phyloP scores from a whole-genome alignment of 2,329 filamentous ascomycete species.

The Nemania serpens region DNA sequence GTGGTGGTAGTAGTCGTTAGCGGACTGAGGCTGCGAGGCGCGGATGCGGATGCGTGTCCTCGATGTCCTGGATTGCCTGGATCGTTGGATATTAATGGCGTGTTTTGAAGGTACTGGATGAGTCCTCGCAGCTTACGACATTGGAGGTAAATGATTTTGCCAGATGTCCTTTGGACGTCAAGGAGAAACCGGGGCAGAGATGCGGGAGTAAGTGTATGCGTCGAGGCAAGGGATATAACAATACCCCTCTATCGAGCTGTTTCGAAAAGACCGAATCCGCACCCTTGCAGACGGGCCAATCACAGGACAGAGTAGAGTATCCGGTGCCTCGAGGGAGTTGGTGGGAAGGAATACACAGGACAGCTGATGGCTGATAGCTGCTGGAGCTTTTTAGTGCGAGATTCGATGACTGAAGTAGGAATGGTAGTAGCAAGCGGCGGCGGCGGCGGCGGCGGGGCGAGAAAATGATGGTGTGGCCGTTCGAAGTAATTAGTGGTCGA shows the following conservation, averaged over 20 bases:
- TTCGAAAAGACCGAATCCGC: background rate
- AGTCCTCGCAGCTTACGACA: slow-evolving; percentile 48
- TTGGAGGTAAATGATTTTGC: slow-evolving; percentile 45
- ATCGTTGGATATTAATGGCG: slow-evolving; percentile 24
- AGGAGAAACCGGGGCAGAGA: slow-evolving; percentile 49
- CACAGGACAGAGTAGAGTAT: background rate
- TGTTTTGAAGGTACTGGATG: slow-evolving; percentile 22
- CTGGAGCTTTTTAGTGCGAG: slow-evolving; percentile 1
- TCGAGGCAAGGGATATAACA: background rate
- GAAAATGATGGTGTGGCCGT: background rate
- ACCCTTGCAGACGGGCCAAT: slow-evolving; percentile 3
- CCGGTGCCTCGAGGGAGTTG: slow-evolving; percentile 6
- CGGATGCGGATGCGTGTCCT: slow-evolving; percentile 27
- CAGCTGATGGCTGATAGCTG: slow-evolving; percentile 7
- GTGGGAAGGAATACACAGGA: slow-evolving; percentile 1
- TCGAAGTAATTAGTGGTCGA: background rate
- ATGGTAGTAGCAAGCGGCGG: background rate
- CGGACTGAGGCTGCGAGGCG: background rate
- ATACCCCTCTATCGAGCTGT: slow-evolving; percentile 14
- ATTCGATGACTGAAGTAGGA: slow-evolving; percentile 4
- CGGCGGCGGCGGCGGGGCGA: slow-evolving; percentile 14
- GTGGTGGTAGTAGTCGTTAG: slow-evolving; percentile 13
- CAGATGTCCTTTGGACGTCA: slow-evolving; percentile 48
- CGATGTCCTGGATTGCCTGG: slow-evolving; percentile 21
- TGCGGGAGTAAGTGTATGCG: slow-evolving; percentile 41